These are phyloP conservation scores for Dionaea muscipula DNA, from an alignment of 179 eudicot genomes.

Conservation along the genomic window DNA sequence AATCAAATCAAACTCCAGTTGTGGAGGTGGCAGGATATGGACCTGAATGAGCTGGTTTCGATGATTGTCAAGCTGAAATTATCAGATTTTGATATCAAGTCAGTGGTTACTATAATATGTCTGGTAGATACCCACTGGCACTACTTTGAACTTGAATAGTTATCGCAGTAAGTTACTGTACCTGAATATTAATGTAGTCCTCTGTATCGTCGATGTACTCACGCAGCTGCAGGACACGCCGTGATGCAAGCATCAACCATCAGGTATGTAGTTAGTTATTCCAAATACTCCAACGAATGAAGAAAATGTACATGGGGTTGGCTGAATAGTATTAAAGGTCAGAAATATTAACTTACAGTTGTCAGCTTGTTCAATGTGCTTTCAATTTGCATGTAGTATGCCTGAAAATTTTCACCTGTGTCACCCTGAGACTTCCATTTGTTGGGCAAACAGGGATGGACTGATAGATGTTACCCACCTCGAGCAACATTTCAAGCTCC, in stretches of 20 bases:
- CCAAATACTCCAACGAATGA: background rate
- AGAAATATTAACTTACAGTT: constrained; percentile 34
- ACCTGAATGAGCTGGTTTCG: constrained; percentile 89
- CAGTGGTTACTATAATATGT: background rate
- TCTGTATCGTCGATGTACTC: constrained; percentile 90
- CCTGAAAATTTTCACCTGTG: constrained; percentile 28
- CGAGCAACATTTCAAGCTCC: constrained; percentile 86
- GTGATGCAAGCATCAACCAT: background rate
- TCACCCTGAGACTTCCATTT: background rate
- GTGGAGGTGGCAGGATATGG: background rate
- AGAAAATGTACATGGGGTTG: too few relatives aligned
- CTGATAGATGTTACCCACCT: constrained; percentile 25
- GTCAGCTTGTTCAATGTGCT: constrained; percentile 67
- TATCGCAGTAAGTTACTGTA: too few relatives aligned
- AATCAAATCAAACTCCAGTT: background rate
- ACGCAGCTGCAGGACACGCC: constrained; percentile 33
- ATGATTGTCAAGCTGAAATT: constrained; percentile 84
- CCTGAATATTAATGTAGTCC: constrained; percentile 93
- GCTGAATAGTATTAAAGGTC: too few relatives aligned
- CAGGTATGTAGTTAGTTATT: background rate
- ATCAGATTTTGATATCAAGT: background rate
- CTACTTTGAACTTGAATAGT: too few relatives aligned
- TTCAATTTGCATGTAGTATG: constrained; percentile 78
- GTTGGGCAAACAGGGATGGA: background rate
- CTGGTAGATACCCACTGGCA: too few relatives aligned